Evolutionary conservation across 2,329 filamentous ascomycete species (phyloP), one percentile per base, ranked within the genome.

Genomic region (Apiospora sp.): DNA sequence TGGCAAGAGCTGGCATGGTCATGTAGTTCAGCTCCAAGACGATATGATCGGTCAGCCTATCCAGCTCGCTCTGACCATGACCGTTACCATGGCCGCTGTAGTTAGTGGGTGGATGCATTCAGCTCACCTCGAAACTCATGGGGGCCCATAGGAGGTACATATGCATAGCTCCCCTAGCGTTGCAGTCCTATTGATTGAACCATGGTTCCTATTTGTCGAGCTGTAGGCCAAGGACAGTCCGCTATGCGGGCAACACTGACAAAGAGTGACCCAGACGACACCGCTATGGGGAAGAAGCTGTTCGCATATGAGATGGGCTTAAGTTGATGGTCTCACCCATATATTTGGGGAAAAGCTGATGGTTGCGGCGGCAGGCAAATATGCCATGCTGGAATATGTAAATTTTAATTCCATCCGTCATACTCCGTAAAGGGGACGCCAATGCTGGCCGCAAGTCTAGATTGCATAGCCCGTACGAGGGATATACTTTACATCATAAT

Each of bases 391-490:
- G 34, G 58, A 41, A 64, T 6, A 5, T 37, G 58, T 64, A 61
- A 22, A 22, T n/a, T 12, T 24, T 10, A 64, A 37, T n/a, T 13
- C 54, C 54, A 64, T 37, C 54, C 54, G 27, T 61, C 14, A 64
- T 64, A n/a, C 34, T 41, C 34, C 34, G 34, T 41, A 41, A 41
- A n/a, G 34, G 41, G 19, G 58, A 41, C 58, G 58, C 58, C 58
- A 64, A 64, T 34, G 58, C 8, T 41, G 34, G 58, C 34, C 58
- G 34, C 34, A 34, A 64, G 58, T 41, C 58, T 64, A 64, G 58
- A 64, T 34, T 64, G 58, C 34, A 64, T 64, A 41, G 58, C 58
- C 58, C 58, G 58, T 64, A 64, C n/a, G 19, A 51, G 58, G 58
- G 58, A 34, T 64, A 64, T 41, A 64, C 8, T 64, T 37, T 64